Evolutionary conservation across 139 green algal species (phyloP).

Genomic region (Chlamydomonas schloesseri): DNA sequence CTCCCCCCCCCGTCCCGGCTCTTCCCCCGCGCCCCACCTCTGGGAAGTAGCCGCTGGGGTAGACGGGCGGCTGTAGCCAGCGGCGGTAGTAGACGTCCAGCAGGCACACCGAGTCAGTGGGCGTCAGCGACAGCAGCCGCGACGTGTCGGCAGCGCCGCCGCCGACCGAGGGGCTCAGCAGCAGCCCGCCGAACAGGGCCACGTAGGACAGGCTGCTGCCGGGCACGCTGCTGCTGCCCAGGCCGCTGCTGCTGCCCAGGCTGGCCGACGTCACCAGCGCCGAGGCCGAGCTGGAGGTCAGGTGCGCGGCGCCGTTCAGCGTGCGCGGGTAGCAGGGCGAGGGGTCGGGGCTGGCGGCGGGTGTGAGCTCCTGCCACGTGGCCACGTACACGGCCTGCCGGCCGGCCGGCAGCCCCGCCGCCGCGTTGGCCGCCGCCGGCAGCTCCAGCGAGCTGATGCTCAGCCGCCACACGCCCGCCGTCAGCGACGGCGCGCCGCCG

Average conservation of each 20-base stretch:
- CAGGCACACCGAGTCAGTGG: constrained; percentile 3
- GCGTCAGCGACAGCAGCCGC: neutral
- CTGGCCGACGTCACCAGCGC: neutral
- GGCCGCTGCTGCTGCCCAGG: neutral
- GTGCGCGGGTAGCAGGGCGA: constrained; percentile 18
- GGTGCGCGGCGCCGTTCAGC: constrained; percentile 2
- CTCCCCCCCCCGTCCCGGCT: neutral
- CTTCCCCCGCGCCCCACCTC: neutral
- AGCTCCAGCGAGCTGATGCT: neutral
- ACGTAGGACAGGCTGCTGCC: neutral
- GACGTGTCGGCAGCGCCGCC: neutral
- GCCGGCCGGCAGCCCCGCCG: neutral
- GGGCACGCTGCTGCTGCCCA: neutral
- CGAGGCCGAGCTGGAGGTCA: neutral
- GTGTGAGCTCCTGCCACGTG: neutral
- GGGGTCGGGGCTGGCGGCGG: neutral
- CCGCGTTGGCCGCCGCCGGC: neutral
- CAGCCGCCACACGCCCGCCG: constrained; percentile 16
- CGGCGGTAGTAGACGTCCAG: neutral
- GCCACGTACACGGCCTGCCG: neutral
- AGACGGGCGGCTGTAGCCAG: neutral
- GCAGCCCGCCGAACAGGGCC: constrained; percentile 3
- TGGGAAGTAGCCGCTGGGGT: neutral
- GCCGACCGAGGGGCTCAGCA: neutral
- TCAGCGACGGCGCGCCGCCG: too few relatives aligned